Evolutionary conservation across 108 stramenopile genomes (phyloP).

Genomic region (Stephanodiscus minutulus): DNA sequence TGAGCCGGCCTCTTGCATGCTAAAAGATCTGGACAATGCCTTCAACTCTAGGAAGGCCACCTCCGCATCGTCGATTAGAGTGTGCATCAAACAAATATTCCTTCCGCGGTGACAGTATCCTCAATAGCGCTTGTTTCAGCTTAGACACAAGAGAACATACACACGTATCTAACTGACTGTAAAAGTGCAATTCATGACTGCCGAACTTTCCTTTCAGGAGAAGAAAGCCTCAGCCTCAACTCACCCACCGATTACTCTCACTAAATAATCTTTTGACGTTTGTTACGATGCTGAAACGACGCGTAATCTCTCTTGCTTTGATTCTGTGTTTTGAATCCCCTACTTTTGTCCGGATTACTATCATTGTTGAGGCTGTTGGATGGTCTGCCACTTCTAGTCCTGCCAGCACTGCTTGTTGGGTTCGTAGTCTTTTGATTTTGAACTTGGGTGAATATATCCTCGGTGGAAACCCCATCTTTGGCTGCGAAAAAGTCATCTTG

Average conservation of each 20-base stretch:
- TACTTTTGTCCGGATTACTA: slow-evolving; percentile 33
- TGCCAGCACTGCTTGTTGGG: not conserved
- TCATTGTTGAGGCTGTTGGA: not conserved
- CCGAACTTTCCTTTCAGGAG: too few species aligned
- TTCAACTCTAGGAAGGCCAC: too few species aligned
- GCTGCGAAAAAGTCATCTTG: slow-evolving; percentile 38
- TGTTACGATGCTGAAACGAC: slow-evolving; percentile 33
- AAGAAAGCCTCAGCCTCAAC: too few species aligned
- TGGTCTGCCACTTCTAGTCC: not conserved
- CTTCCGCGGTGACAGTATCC: too few species aligned
- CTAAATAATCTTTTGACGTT: slow-evolving; percentile 31
- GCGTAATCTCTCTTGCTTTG: slow-evolving; percentile 34
- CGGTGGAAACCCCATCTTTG: slow-evolving; percentile 28
- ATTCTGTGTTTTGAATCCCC: slow-evolving; percentile 39
- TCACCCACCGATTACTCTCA: not conserved
- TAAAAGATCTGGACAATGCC: too few species aligned
- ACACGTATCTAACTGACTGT: too few species aligned
- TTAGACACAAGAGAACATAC: too few species aligned
- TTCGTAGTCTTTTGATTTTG: slow-evolving; percentile 22
- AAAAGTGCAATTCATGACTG: too few species aligned
- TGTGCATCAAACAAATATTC: too few species aligned
- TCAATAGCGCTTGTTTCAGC: too few species aligned
- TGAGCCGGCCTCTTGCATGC: too few species aligned
- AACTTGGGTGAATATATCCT: slow-evolving; percentile 32
- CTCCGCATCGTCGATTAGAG: too few species aligned